Conservation (phyloP, 1,139 yeast genomes). For the Pichia sp. region DNA sequence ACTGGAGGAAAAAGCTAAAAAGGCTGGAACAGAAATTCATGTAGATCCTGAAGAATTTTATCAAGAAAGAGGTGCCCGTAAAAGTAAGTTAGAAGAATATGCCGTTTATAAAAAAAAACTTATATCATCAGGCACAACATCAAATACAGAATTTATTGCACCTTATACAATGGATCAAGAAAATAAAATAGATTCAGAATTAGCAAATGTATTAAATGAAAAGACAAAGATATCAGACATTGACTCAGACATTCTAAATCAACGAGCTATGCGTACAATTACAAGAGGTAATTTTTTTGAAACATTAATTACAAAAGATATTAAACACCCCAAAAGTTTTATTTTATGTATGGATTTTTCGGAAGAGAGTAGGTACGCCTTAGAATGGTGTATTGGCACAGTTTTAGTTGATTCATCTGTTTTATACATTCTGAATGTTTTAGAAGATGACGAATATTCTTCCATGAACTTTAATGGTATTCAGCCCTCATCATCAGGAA, state of each 20-base stretch:
- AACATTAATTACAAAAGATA: conserved; percentile 29
- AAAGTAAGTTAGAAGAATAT: conserved; percentile 48
- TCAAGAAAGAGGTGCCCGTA: conserved; percentile 43
- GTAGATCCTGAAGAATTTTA: conserved; percentile 44
- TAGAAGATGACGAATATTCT: conserved; percentile 55
- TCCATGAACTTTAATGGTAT: conserved; percentile 31
- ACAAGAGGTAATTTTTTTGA: conserved; percentile 66
- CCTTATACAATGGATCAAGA: conserved; percentile 72
- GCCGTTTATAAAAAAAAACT: conserved; percentile 39
- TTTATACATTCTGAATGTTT: conserved; percentile 69
- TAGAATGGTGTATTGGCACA: conserved; percentile 88
- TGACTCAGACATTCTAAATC: conserved; percentile 49
- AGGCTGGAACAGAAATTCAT: conserved; percentile 32
- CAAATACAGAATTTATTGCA: conserved; percentile 24
- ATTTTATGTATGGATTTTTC: conserved; percentile 76
- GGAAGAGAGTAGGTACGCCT: conserved; percentile 78
- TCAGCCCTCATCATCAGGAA: conserved; percentile 15
- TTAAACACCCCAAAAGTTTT: conserved; percentile 51
- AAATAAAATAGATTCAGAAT: conserved; percentile 58
- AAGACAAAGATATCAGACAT: conserved; percentile 56
- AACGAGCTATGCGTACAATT: conserved; percentile 59
- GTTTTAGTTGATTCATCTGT: conserved; percentile 81
- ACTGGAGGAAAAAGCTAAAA: conserved; percentile 32
- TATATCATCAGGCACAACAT: conserved; percentile 34
- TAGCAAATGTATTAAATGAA: conserved; percentile 55